These are phyloP conservation scores for Ophiocordyceps sinensis DNA, from an alignment of 2,329 filamentous ascomycete genomes.

Conservation along the genomic window DNA sequence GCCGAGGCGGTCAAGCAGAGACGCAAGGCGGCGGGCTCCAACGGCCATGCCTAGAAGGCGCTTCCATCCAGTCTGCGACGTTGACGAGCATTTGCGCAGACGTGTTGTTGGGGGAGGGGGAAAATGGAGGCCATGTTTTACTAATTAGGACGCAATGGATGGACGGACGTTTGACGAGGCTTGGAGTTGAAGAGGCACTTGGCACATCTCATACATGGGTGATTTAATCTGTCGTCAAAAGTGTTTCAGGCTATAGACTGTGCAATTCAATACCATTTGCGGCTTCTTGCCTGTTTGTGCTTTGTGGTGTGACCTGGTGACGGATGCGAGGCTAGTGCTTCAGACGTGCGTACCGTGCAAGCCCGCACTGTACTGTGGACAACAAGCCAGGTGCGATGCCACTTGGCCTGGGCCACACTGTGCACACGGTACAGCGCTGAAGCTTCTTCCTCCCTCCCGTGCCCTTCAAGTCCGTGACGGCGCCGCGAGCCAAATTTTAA, in stretches of 20 bases:
- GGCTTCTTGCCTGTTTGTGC: too few species aligned
- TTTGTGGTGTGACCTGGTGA: not conserved
- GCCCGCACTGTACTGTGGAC: not conserved
- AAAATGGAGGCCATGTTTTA: not conserved
- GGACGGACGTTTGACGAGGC: not conserved
- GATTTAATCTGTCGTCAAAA: not conserved
- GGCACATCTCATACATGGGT: not conserved
- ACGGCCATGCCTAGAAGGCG: constrained; percentile 3
- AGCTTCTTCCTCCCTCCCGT: constrained; percentile 1
- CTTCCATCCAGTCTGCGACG: too few species aligned
- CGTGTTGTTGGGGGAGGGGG: too few species aligned
- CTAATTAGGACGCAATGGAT: not conserved
- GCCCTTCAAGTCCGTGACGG: not conserved
- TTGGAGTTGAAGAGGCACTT: not conserved
- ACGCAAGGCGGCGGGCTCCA: constrained; percentile 13
- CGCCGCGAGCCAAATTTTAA: constrained; percentile 1
- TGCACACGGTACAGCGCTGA: not conserved
- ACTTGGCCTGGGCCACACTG: not conserved
- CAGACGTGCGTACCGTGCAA: not conserved
- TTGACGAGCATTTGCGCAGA: too few species aligned
- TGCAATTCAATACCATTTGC: not conserved
- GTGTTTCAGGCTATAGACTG: not conserved
- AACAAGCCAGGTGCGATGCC: too few species aligned
- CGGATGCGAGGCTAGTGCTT: not conserved
- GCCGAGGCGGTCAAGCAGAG: constrained; percentile 52